Evolutionary conservation across 805 yeast species (phyloP), one percentile per base, ranked within the genome.

Genomic region (Zygotorulaspora chibaensis): DNA sequence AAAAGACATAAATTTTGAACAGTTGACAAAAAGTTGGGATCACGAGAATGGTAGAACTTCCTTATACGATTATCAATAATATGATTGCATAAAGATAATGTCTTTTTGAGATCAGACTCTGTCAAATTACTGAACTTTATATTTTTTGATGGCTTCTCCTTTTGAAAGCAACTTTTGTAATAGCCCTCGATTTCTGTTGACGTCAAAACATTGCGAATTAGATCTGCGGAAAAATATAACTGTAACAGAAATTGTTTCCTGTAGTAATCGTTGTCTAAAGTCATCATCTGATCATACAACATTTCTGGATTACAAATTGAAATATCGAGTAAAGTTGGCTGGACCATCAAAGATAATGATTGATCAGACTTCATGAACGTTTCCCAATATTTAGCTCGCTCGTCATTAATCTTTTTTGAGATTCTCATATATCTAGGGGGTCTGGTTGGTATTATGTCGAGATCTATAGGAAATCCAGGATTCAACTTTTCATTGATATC

Each of bases 191-290:
- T 45, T 8, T 56, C 59, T 2, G 49, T 46, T 13, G 56, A 49
- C 7, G 51, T 39, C 16, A 55, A 23, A 12, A 61, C 35, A 18
- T 45, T 48, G 25, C 48, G 47, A 12, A 58, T 26, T 9, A 61
- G 35, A 12, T 46, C 42, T 2, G 50, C 20, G 8, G 55, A 50
- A 33, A 61, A 51, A 20, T 46, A 50, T 9, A 63, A 12, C 28
- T 64, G 67, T 17, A 57, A 33, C 7, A 64, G 30, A 35, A 64
- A 53, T 44, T 58, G 61, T 43, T 64, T 64, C 42, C 68, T 57
- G 39, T 45, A 55, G 20, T 45, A 50, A 45, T 63, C 66, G 26
- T 55, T 56, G 20, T 55, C 56, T 8, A 38, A 29, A 13, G 40
- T 47, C 31, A 47, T 51, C 38, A 61, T 44, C 46, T 61, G 63